Percentiles rank a stretch among this genome's conserved stretches.
Conservation (phyloP, 2,329 filamentous ascomycete genomes). For the Colletotrichum sp. region DNA sequence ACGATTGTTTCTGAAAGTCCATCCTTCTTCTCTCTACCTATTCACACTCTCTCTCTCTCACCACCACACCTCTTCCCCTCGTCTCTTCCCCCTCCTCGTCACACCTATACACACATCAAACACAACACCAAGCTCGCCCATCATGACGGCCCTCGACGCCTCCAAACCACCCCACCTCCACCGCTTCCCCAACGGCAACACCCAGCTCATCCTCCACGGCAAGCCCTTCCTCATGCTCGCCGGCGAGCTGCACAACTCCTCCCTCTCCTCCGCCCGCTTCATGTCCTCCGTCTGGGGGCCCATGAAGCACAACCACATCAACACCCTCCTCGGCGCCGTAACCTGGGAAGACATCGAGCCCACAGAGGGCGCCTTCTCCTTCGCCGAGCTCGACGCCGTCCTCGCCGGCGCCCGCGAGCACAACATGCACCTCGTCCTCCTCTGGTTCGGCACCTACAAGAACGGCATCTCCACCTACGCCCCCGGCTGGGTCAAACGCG, state of each 20-base stretch:
- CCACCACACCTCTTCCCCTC: neutral
- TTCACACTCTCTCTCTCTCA: neutral
- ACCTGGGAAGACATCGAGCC: conserved; percentile 43
- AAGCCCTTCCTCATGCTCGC: conserved; percentile 40
- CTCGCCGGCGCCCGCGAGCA: conserved; percentile 34
- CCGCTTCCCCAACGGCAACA: conserved; percentile 28
- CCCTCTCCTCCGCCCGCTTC: conserved; percentile 34
- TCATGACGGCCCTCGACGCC: conserved; percentile 11
- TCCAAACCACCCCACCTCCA: conserved; percentile 21
- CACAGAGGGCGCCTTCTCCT: conserved; percentile 36
- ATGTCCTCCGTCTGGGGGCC: conserved; percentile 34
- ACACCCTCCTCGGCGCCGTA: conserved; percentile 40
- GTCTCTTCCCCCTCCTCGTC: neutral
- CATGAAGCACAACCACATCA: conserved; percentile 37
- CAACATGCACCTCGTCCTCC: conserved; percentile 37
- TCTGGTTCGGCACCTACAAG: conserved; percentile 45
- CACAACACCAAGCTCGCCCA: neutral
- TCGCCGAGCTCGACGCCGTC: conserved; percentile 36
- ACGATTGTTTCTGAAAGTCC: neutral
- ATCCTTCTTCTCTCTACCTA: neutral
- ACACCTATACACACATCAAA: neutral
- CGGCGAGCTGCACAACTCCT: conserved; percentile 41
- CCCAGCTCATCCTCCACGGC: conserved; percentile 39
- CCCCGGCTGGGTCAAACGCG: conserved; percentile 38
- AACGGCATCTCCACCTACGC: conserved; percentile 42